Evolutionary conservation across 192 early-diverging fungal species (phyloP).

Genomic region (Gaertneriomyces sp.): DNA sequence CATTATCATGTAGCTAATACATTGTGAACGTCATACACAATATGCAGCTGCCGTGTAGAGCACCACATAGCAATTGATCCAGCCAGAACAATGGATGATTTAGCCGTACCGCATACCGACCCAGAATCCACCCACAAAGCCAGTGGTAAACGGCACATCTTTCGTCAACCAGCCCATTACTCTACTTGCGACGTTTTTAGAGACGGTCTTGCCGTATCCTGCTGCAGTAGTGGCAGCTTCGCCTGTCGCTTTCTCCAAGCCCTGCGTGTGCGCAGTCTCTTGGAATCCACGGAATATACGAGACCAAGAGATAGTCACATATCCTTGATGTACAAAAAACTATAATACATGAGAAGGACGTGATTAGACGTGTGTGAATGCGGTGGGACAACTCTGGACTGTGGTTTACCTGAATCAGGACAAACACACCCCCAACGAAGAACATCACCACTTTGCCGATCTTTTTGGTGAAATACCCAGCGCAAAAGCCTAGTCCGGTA

Average conservation of each 20-base stretch:
- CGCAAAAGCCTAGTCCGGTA: conserved; percentile 16
- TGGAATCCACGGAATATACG: conserved; percentile 4
- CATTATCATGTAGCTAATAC: no score
- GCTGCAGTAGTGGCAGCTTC: neutral
- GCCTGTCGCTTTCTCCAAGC: neutral
- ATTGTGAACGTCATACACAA: no score
- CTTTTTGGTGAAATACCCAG: conserved; percentile 23
- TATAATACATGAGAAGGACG: neutral
- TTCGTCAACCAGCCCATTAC: conserved; percentile 12
- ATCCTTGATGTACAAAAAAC: conserved; percentile 17
- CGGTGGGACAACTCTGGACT: neutral
- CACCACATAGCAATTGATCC: neutral
- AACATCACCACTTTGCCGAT: conserved; percentile 27
- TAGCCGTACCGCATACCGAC: conserved; percentile 19
- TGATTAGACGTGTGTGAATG: neutral
- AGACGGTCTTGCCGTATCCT: neutral
- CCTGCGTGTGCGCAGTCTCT: neutral
- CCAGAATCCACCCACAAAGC: conserved; percentile 25
- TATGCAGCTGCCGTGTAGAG: no score
- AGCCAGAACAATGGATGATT: neutral
- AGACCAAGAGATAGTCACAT: conserved; percentile 18
- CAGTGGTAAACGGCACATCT: conserved; percentile 24
- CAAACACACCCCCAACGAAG: conserved; percentile 18
- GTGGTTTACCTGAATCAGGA: conserved; percentile 21
- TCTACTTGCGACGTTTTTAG: neutral